These are phyloP conservation scores for Scheffersomyces quercinus DNA, from an alignment of 1,139 yeast genomes.

Conservation along the genomic window DNA sequence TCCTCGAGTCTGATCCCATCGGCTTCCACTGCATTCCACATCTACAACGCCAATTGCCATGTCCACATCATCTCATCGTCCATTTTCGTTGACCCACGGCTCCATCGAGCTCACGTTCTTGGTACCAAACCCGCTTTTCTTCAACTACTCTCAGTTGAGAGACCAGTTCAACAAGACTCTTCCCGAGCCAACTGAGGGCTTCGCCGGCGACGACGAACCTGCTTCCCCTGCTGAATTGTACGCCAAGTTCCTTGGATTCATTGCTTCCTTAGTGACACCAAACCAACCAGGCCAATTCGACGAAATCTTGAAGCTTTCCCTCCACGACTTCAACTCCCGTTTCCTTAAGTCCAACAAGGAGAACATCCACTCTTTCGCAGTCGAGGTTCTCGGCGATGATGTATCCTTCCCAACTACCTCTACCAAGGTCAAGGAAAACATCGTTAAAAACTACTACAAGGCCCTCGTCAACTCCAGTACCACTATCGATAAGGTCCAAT, in stretches of 20 bases:
- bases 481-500: conserved; percentile 24
- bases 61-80: conserved; percentile 43
- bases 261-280: conserved; percentile 58
- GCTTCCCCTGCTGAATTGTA: conserved; percentile 83
- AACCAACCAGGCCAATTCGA: conserved; percentile 53
- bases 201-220: conserved; percentile 87
- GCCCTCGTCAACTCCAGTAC: conserved; percentile 55
- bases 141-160: conserved; percentile 82
- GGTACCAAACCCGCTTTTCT: conserved; percentile 80
- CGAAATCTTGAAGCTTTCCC: conserved; percentile 67
- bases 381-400: conserved; percentile 53
- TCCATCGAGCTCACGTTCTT: conserved; percentile 83
- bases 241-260: conserved; percentile 80
- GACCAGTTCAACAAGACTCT: conserved; percentile 79
- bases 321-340: conserved; percentile 81
- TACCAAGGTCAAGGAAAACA: conserved; percentile 68
- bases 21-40: conserved; percentile 1
- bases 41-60: conserved; percentile 5
- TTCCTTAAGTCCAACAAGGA: conserved; percentile 59
- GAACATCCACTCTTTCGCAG: conserved; percentile 90
- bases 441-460: conserved; percentile 66
- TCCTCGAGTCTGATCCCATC: no score
- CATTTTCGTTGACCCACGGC: conserved; percentile 83
- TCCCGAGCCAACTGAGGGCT: conserved; percentile 81
- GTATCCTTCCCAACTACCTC: conserved; percentile 64